Conservation (phyloP, 805 yeast genomes). For the Kodamaea leandrae region DNA sequence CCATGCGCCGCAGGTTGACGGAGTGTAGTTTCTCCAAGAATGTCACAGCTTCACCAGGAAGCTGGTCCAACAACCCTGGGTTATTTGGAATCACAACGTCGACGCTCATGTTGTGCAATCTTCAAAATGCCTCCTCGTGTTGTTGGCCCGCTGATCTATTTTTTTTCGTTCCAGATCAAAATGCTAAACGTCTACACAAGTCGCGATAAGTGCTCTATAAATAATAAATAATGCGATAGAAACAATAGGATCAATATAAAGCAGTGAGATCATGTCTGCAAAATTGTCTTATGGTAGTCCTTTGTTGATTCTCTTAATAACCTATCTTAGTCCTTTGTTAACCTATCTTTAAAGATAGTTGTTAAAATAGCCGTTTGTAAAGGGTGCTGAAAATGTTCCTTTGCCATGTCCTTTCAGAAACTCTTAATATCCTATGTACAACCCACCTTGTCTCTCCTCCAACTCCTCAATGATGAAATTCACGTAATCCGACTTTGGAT, state of each 20-base stretch:
- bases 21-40: constrained; percentile 5
- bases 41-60: neutral
- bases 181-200: no score
- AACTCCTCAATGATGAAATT: constrained; percentile 58
- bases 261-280: no score
- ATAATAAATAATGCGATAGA: no score
- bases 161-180: constrained; percentile 1
- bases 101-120: constrained; percentile 10
- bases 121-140: neutral
- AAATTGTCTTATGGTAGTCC: neutral
- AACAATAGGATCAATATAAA: no score
- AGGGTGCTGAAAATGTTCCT: no score
- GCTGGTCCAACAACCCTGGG: constrained; percentile 5
- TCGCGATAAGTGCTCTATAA: no score
- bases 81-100: constrained; percentile 12
- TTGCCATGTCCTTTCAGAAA: no score
- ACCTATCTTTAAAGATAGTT: no score
- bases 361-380: no score
- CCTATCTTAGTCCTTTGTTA: no score
- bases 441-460: constrained; percentile 76
- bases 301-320: no score
- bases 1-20: constrained; percentile 14
- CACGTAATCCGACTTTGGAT: constrained; percentile 44
- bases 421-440: constrained; percentile 51
- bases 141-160: constrained; percentile 1